Base-by-base conservation (phyloP, 306 rosid species). In the Vigna unguiculata region DNA sequence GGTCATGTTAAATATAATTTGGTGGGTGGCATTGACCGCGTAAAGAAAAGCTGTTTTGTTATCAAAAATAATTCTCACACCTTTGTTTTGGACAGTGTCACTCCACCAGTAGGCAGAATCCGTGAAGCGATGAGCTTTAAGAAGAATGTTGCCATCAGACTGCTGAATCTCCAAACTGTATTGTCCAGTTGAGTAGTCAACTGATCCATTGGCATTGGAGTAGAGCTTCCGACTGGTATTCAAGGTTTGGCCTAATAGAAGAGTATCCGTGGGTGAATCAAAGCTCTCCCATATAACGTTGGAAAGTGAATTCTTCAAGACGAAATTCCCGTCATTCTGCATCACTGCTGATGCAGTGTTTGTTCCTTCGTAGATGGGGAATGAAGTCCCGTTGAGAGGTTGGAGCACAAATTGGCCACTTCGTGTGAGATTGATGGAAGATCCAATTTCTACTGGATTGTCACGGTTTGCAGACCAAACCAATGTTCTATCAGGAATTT, bases 391-490 rank as follows among this genome's bases (percentile, higher is more conserved):
- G 10, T 78, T 67, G 5, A 76, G 52, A 69, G 69, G 77, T 2
- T 43, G 72, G 2, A 83, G 17, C 16, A 67, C 9, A 2, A 73
- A 22, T 46, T 68, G 74, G 14, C 86, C 83, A 11, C n/a, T 68
- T 10, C 0, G 19, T 25, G 83, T 72, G 11, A 82, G 82, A 16
- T 72, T 58, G 25, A 78, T 38, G 54, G 76, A 17, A n/a, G 86
- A 78, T 43, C 83, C 86, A 4, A 48, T 40, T 21, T 28, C 40
- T 32, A 59, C 73, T 4, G 83, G 69, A 2, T 73, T 79, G 7
- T 78, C 77, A 0, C 86, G 86, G 47, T 83, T 83, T 9, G 80
- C 74, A 21, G 86, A 83, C 86, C 86, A 83, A 24, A 74, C 78
- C 49, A 83, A 30, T 1, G 86, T 74, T 61, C 43, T 52, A 0